Base-by-base conservation (phyloP, 1,139 yeast species). In the Saccharomycopsis hybrid region DNA sequence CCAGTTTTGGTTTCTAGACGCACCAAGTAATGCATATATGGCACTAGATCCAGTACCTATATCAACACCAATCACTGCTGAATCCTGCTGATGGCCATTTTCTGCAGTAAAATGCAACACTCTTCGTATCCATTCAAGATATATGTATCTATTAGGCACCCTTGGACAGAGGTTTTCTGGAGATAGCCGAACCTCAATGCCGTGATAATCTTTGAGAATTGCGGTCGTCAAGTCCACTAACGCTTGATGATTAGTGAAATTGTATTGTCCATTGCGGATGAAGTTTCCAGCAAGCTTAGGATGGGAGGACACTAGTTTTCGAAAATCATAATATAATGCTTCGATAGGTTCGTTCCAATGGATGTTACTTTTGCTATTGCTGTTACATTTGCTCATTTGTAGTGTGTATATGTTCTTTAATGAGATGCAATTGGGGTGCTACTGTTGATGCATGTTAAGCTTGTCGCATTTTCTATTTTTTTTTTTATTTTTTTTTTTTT, bases 21-120 rank as follows among this genome's bases (percentile, higher is more conserved):
- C 11, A 1, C 48, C 53, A n/a, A 52, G 41, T 2, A 52, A 29
- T 7, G 50, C 42, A 36, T 52, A 50, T 13, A 52, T 46, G 2
- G 46, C 44, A 31, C 43, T 45, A 5, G 55, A 30, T 4, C 55
- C 55, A 3, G 55, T 50, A 4, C 55, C 55, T 5, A 52, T 47
- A 43, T 52, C 55, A n/a, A 47, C 31, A 2, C 30, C 47, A 13
- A 40, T 25, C 5, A 40, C 29, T 2, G 11, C 28, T 8, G 4
- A 4, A 9, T 43, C 37, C 18, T 33, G 3, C 7, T 35, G 30
- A 5, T 30, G 35, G n/a, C 11, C 35, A n/a, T 38, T 37, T 24
- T 41, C 41, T 5, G 31, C 39, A 13, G n/a, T 25, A 24, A 39
- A 13, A 5, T 11, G 44, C 24, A 28, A 31, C 3, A 46, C 18